Conservation (phyloP, 1,284 basidiomycete species). For the Quambalaria eucalypti region DNA sequence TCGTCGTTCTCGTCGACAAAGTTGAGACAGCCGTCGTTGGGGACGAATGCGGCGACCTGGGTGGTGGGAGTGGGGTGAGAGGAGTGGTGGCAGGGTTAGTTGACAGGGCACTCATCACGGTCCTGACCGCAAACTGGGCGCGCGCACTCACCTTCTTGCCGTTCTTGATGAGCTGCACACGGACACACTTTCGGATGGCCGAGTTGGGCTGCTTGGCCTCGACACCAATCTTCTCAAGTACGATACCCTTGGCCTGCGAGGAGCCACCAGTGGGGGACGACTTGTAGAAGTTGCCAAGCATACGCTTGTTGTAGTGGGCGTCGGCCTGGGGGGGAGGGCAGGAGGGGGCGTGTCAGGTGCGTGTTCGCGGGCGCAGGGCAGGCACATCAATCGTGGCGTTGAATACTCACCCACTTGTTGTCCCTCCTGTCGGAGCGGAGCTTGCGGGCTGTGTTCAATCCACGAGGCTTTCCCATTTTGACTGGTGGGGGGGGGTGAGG, state of each 20-base stretch:
- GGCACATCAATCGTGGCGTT: not conserved
- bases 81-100: not conserved
- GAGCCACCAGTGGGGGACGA: slow-evolving; percentile 98
- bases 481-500: not conserved
- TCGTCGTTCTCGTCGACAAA: slow-evolving; percentile 97
- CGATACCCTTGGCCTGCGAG: slow-evolving; percentile 99
- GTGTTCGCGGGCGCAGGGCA: not conserved
- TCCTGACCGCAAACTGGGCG: not conserved
- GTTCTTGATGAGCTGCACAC: slow-evolving; percentile 99
- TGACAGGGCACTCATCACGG: slow-evolving; percentile 47
- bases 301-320: slow-evolving; percentile 98
- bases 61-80: too few relatives aligned
- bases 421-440: slow-evolving; percentile 85
- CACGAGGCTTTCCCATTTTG: slow-evolving; percentile 68
- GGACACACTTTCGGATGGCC: slow-evolving; percentile 81
- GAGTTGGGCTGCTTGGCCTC: slow-evolving; percentile 95
- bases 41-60: slow-evolving; percentile 41
- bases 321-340: slow-evolving; percentile 62
- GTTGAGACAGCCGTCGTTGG: slow-evolving; percentile 97
- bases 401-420: slow-evolving; percentile 70
- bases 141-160: slow-evolving; percentile 82
- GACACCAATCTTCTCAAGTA: slow-evolving; percentile 89
- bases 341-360: not conserved
- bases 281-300: slow-evolving; percentile 98
- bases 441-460: slow-evolving; percentile 98